Evolutionary conservation across 2,329 filamentous ascomycete genomes (phyloP), one percentile per base, ranked within the genome.

Genomic region (Trichoderma afroharzianum): DNA sequence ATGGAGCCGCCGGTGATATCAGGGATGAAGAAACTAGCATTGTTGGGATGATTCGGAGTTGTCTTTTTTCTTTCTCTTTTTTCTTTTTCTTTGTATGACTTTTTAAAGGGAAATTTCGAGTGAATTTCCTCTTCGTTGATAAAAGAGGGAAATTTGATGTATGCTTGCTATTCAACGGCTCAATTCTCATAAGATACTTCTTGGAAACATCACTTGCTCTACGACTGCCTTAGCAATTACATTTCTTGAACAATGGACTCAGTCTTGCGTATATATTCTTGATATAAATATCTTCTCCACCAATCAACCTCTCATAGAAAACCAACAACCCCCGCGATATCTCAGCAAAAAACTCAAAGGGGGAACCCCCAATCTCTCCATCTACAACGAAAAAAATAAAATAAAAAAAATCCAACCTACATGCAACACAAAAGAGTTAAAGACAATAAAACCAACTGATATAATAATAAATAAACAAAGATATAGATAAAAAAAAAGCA

Each of bases 1-100:
- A 81, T 85, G 75, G 82, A 85, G 70, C 81, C 85, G 43, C 87
- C 87, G 28, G 78, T 84, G 12, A 82, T 89, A n/a, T 81, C 80
- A 55, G 79, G 78, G 3, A 80, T 89, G 76, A 81, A 85, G 77
- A 87, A 82, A 78, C 75, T 90, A 67, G 82, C 84, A 15, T 77
- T 90, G 26, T 74, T 89, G 50, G 87, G 86, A 6, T 86, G 78
- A 76, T 79, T 21, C 6, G 55, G 57, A 53, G 63, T 57, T 57
- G 21, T 55, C 11, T n/a, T 26, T 24, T 24, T 33, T 28, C 15
- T 30, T 24, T 47, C 26, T 24, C 24, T 47, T 30, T 47, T 36
- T 15, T 30, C 8, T 30, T 30, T 1, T 36, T 26, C n/a, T 5
- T 18, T 18, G 32, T 57, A 55, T 39, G 21, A 12, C 24, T 62